These are phyloP conservation scores for Coccomyxa sp. DNA, from an alignment of 139 green algal genomes.

Conservation along the genomic window DNA sequence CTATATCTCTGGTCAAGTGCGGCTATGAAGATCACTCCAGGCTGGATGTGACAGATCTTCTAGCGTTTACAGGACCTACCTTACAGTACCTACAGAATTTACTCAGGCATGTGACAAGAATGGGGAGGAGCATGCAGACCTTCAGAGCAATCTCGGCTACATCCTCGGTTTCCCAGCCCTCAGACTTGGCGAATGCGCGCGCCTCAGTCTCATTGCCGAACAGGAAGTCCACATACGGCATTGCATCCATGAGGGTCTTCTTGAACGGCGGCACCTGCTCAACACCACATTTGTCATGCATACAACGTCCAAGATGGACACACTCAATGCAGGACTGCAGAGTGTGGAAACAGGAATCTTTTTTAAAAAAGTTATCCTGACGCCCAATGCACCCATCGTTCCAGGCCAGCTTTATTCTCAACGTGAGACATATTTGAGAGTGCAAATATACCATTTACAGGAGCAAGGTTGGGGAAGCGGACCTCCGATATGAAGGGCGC, in stretches of 20 bases:
- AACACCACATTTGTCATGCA: not conserved
- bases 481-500: constrained; percentile 95
- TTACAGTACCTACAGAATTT: too few relatives aligned
- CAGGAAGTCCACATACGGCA: constrained; percentile 92
- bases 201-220: constrained; percentile 99
- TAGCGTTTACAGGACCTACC: too few relatives aligned
- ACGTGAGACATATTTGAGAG: too few relatives aligned
- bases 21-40: too few relatives aligned
- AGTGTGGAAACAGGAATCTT: not conserved
- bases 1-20: not conserved
- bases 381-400: too few relatives aligned
- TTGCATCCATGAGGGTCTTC: constrained; percentile 67
- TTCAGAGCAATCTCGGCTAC: constrained; percentile 82
- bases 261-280: constrained; percentile 82
- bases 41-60: too few relatives aligned
- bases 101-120: too few relatives aligned
- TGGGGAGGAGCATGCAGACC: constrained; percentile 23
- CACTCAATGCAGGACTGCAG: constrained; percentile 20
- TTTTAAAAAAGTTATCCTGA: too few relatives aligned
- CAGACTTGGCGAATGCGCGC: constrained; percentile 80
- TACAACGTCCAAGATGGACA: not conserved
- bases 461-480: not conserved
- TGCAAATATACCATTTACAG: too few relatives aligned
- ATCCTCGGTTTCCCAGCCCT: constrained; percentile 84
- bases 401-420: too few relatives aligned